Conservation (phyloP, 1,139 yeast genomes). For the Lodderomyces oxycetoniae region DNA sequence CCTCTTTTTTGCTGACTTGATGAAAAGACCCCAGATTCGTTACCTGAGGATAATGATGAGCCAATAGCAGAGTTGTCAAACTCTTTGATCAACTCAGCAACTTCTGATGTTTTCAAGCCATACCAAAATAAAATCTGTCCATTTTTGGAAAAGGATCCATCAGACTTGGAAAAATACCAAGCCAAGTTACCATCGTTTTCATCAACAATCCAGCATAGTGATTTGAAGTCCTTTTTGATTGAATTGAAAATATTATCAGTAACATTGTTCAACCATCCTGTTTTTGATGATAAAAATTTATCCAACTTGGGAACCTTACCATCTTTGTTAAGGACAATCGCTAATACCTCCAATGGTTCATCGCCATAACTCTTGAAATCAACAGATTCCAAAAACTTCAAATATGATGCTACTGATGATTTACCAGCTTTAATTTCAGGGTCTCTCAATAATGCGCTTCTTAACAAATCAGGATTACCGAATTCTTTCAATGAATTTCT, state of each 20-base stretch:
- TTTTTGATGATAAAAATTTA: slow-evolving; percentile 79
- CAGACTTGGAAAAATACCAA: slow-evolving; percentile 91
- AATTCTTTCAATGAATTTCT: slow-evolving; percentile 68
- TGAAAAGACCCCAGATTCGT: slow-evolving; percentile 40
- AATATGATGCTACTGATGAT: slow-evolving; percentile 75
- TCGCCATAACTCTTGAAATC: slow-evolving; percentile 84
- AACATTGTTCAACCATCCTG: slow-evolving; percentile 97
- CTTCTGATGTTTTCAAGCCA: slow-evolving; percentile 68
- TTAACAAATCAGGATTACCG: slow-evolving; percentile 68
- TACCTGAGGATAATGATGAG: slow-evolving; percentile 37
- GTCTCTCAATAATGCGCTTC: slow-evolving; percentile 74
- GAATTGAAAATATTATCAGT: slow-evolving; percentile 91
- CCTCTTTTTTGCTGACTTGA: slow-evolving; percentile 40
- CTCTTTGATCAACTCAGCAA: slow-evolving; percentile 58
- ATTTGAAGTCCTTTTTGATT: slow-evolving; percentile 65
- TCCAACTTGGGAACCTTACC: slow-evolving; percentile 66
- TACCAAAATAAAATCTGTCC: slow-evolving; percentile 95
- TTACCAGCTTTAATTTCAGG: slow-evolving; percentile 67
- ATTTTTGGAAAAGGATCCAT: slow-evolving; percentile 86
- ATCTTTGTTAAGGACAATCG: slow-evolving; percentile 56
- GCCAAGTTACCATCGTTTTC: slow-evolving; percentile 88
- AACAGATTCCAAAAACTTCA: slow-evolving; percentile 61
- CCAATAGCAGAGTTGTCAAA: slow-evolving; percentile 47
- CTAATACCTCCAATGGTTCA: slow-evolving; percentile 91
- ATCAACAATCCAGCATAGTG: slow-evolving; percentile 82